Evolutionary conservation across 2,329 filamentous ascomycete species (phyloP).

Genomic region (Phialophora expanda): DNA sequence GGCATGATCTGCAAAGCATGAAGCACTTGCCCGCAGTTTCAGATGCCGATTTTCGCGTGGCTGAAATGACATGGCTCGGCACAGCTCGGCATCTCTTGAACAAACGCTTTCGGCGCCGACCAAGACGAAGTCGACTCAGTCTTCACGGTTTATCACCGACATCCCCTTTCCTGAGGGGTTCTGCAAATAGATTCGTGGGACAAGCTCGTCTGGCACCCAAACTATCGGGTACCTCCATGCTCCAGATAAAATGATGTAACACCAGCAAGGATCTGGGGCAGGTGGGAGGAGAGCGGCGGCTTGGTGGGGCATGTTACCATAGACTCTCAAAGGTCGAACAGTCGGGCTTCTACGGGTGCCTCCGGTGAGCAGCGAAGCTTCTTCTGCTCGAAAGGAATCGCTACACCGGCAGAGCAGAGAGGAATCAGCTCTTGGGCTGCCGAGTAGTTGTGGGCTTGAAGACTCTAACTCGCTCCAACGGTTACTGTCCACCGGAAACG

Average conservation of each 20-base stretch:
- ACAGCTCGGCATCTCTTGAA: slow-evolving; percentile 1
- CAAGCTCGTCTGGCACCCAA: background rate
- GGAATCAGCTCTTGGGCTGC: background rate
- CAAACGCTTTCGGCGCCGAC: background rate
- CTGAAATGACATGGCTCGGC: slow-evolving; percentile 5
- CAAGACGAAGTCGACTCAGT: background rate
- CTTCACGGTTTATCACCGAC: background rate
- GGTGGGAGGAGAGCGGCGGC: slow-evolving; percentile 12
- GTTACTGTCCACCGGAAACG: background rate
- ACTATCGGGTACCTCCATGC: slow-evolving; percentile 9
- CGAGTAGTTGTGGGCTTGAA: background rate
- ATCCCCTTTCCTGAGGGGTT: no score
- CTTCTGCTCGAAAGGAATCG: background rate
- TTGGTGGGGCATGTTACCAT: background rate
- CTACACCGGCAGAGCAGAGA: background rate
- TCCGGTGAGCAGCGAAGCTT: slow-evolving; percentile 10
- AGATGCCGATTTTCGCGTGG: slow-evolving; percentile 9
- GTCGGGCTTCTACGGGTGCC: slow-evolving; percentile 6
- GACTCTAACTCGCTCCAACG: background rate
- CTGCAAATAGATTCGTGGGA: background rate
- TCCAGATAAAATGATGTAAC: slow-evolving; percentile 18
- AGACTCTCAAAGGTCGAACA: background rate
- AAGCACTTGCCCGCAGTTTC: slow-evolving; percentile 1
- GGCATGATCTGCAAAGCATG: slow-evolving; percentile 16
- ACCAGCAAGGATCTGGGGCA: slow-evolving; percentile 19